Base-by-base conservation (phyloP, 345 rosid species). In the Conringia planisiliqua region DNA sequence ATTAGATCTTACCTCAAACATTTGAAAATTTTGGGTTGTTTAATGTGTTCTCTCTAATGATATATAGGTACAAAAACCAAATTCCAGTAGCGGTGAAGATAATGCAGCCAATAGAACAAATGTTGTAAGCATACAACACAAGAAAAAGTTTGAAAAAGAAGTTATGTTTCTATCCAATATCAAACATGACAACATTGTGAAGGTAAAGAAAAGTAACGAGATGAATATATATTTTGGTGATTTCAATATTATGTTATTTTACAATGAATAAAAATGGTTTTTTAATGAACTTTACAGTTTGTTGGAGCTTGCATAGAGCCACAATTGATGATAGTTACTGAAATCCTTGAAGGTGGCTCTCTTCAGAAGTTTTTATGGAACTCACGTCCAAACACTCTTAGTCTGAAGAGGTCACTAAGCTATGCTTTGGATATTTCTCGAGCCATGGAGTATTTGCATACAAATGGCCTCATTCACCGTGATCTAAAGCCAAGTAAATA, bases 371-470 rank as follows among this genome's bases (percentile, higher is more conserved):
- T 76, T 62, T 60, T 90, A 71, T 71, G 73, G 85, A 75, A 78
- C 43, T 12, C 67, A 33, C 88, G 86, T 26, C 91, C 93, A 9
- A 26, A 8, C 12, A 60, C 29, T 66, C 81, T 82, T 10, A 83
- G 85, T 66, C 22, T 79, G 62, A 71, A 70, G 62, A 79, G 54
- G 38, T 70, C 84, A 16, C 59, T 86, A 29, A 73, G 76, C 63
- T 85, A 77, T 38, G 96, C 91, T 4, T 70, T 90, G 72, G 85
- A 86, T 33, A 82, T 90, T 33, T 80, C 90, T 47, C 81, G 66
- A 70, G 96, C 91, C 48, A 86, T 90, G 96, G 87, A 84, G 57
- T 84, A 50, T 54, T 58, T 90, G 85, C 96, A 90, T 66, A 83
- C 86, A n/a, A 81, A 84, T 39, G 82, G 88, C 80, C 80, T 90